Evolutionary conservation across 306 rosid species (phyloP).

Genomic region (Quercus dentata): DNA sequence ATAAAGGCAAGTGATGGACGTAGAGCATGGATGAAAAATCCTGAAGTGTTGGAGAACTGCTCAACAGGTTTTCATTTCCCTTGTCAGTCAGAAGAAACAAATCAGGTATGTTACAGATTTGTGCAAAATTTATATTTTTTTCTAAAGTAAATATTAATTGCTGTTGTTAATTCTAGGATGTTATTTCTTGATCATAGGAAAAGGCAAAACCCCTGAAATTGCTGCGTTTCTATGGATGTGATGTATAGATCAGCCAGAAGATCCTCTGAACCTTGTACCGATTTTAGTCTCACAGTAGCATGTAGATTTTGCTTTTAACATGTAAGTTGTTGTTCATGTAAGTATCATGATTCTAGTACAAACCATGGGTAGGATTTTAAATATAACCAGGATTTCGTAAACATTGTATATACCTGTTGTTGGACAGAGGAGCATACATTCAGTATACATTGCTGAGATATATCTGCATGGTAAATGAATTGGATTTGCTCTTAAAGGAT

Average conservation of each 20-base stretch:
- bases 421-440: conserved; percentile 1
- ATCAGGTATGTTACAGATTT: conserved; percentile 47
- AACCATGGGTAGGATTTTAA: conserved; percentile 16
- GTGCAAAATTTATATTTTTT: background rate
- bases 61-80: conserved; percentile 85
- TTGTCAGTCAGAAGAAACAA: conserved; percentile 32
- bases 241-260: conserved; percentile 23
- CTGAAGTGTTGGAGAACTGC: conserved; percentile 75
- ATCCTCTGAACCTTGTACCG: conserved; percentile 3
- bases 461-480: conserved; percentile 21
- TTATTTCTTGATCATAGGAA: conserved; percentile 51
- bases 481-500: background rate
- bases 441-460: conserved; percentile 18
- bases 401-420: conserved; percentile 36
- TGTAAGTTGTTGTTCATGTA: conserved; percentile 11
- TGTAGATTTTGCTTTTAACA: background rate
- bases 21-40: conserved; percentile 76
- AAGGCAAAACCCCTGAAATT: conserved; percentile 63
- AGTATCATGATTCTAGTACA: background rate
- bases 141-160: background rate
- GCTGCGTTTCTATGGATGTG: conserved; percentile 73
- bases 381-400: conserved; percentile 16
- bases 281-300: background rate
- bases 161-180: conserved; percentile 6
- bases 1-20: conserved; percentile 71